Conservation (phyloP, 768 basidiomycete species). For the Leucosporidium yakuticum region DNA sequence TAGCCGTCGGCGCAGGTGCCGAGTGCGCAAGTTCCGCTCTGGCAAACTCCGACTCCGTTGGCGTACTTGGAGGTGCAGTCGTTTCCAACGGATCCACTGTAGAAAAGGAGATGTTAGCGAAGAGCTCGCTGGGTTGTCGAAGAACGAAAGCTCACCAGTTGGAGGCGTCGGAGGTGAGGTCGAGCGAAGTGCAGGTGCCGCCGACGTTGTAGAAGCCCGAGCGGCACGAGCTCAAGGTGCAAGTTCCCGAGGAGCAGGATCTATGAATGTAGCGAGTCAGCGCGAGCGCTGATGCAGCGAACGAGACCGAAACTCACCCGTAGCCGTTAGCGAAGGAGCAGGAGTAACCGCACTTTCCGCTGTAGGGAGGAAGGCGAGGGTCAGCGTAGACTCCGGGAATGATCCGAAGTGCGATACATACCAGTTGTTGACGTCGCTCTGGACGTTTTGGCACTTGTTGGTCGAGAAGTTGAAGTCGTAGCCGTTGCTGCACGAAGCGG, state of each 20-base stretch:
- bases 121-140: neutral
- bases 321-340: slow-evolving; percentile 23
- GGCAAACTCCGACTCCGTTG: slow-evolving; percentile 2
- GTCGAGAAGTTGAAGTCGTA: slow-evolving; percentile 5
- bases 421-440: slow-evolving; percentile 10
- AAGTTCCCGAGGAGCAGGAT: neutral
- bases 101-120: neutral
- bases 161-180: neutral
- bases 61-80: slow-evolving; percentile 10
- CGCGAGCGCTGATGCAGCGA: neutral
- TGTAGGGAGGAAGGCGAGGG: too few species aligned
- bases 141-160: neutral
- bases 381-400: too few species aligned
- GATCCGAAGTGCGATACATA: neutral
- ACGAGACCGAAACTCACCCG: slow-evolving; percentile 16
- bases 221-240: neutral
- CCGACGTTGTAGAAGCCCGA: neutral
- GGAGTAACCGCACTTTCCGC: slow-evolving; percentile 13
- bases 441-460: neutral
- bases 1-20: slow-evolving; percentile 4
- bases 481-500: slow-evolving; percentile 6
- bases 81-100: slow-evolving; percentile 11
- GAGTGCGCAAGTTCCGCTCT: neutral
- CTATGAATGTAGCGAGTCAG: neutral
- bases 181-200: neutral